Conservation (phyloP, 177 flowering plant genomes). For the Vitis hybrid region DNA sequence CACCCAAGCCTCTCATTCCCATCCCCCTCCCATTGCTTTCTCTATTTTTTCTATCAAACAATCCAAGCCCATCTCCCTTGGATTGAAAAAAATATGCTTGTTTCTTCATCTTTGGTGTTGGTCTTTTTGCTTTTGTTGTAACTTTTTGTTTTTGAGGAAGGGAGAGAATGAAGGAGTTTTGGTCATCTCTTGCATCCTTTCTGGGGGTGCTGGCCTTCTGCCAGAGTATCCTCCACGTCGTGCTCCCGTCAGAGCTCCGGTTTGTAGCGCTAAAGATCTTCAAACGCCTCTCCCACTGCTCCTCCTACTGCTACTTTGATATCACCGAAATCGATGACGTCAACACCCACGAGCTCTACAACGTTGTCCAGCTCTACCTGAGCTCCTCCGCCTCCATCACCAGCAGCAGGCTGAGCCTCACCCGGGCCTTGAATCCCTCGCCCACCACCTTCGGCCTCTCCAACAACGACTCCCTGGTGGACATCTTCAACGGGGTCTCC, state of each 20-base stretch:
- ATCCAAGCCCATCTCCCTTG: no score
- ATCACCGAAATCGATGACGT: slow-evolving; percentile 90
- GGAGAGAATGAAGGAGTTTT: slow-evolving; percentile 58
- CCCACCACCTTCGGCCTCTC: slow-evolving; percentile 67
- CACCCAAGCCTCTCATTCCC: no score
- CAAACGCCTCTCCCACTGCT: slow-evolving; percentile 47
- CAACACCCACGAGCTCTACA: slow-evolving; percentile 90
- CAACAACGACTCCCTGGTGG: slow-evolving; percentile 60
- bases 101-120: no score
- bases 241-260: slow-evolving; percentile 78
- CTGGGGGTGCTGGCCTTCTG: slow-evolving; percentile 75
- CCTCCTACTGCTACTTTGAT: slow-evolving; percentile 80
- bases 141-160: no score
- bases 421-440: slow-evolving; percentile 65
- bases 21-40: no score
- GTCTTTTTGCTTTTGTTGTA: no score
- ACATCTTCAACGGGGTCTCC: slow-evolving; percentile 48
- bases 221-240: slow-evolving; percentile 51
- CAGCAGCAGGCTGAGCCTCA: slow-evolving; percentile 58
- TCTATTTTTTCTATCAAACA: no score
- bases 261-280: slow-evolving; percentile 42
- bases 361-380: slow-evolving; percentile 82
- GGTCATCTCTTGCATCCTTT: slow-evolving; percentile 68
- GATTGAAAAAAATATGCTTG: no score
- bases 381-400: slow-evolving; percentile 57